Base-by-base conservation (phyloP, 176 grass and related monocot genomes). In the Canna indica region DNA sequence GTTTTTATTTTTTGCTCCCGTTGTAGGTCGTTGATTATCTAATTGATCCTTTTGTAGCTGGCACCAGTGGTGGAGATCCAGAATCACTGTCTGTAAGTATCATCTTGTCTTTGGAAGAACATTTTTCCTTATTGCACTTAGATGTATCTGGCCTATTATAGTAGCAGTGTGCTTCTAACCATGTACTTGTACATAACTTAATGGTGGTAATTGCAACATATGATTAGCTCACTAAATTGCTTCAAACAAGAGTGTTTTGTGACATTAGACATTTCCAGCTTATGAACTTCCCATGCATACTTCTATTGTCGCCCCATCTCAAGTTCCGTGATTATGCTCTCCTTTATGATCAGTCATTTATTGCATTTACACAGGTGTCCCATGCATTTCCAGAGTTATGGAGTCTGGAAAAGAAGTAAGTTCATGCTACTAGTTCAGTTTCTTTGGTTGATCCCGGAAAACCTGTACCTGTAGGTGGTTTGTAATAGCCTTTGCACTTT, bases 381-480 rank as follows among this genome's bases (percentile, higher is more conserved):
- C 90, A 93, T 78, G 82, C 84, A 78, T 97, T 97, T 87, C 89
- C 94, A 42, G 86, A 79, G 42, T 81, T 97, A 75, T 97, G 94
- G 94, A 83, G 92, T 87, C 85, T 97, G 69, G 94, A 97, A 69
- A 92, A 83, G 64, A 87, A 90, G 93, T 97, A 97, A 83, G 86
- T 87, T 64, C 74, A 61, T 69, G 25, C 13, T 10, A 30, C 11
- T 67, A 66, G 28, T 54, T 25, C 7, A 18, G 73, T 72, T 48
- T 68, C 30, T 80, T 80, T 66, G 7, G 50, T 38, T 72, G 60
- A 33, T 63, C 30, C 11, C 15, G 12, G 30, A n/a, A n/a, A n/a
- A n/a, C n/a, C n/a, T n/a, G n/a, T n/a, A n/a, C n/a, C n/a, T 66
- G 20, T 24, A 38, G 34, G 16, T 41, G 16, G 7, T 39, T 6